Base-by-base conservation (phyloP, 1,139 yeast genomes). In the Yamadazyma blattariae region DNA sequence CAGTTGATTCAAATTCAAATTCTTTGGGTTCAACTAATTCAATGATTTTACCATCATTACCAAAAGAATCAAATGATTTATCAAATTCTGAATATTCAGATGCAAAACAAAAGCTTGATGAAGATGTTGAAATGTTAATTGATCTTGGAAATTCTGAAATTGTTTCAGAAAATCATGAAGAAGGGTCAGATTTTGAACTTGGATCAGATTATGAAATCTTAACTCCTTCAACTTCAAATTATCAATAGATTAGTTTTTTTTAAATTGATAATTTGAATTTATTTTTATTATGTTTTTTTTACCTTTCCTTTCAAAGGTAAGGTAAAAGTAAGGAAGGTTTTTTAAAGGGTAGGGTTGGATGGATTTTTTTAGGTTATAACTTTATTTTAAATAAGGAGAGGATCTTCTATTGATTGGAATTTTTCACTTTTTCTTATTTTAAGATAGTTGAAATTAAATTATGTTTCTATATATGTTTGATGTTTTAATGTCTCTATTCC, bases 161-260 rank as follows among this genome's bases (percentile, higher is more conserved):
- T 21, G 35, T 17, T 27, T 23, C 29, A 5, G 45, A 36, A 12
- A 39, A 27, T 22, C 18, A 34, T 15, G 64, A 57, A 32, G 66
- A 48, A 10, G 56, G 51, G 14, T 48, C 45, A 11, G 57, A 52
- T 27, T 42, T 42, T 25, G 64, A 57, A 17, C 38, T 46, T 27
- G 60, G 48, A 10, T 66, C 72, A 4, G 75, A 69, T 42, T 69
- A 48, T 44, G 74, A 68, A 41, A 50, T 68, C 15, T 59, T 68
- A 38, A 63, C 72, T 1, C 56, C 67, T 14, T 34, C 41, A 9
- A 32, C 43, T 16, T 33, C 36, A 21, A 33, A 33, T 22, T 24
- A 33, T 25, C 24, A 33, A 10, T 33, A 33, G 15, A 15, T 23
- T 12, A 15, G 24, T 4, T 11, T 27, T 12, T 26, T 14, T 18